A percentile compares a stretch with the other conserved stretches of the same genome.
Conservation (phyloP, 148 eudicot species). For the Chenopodium suecicum region DNA sequence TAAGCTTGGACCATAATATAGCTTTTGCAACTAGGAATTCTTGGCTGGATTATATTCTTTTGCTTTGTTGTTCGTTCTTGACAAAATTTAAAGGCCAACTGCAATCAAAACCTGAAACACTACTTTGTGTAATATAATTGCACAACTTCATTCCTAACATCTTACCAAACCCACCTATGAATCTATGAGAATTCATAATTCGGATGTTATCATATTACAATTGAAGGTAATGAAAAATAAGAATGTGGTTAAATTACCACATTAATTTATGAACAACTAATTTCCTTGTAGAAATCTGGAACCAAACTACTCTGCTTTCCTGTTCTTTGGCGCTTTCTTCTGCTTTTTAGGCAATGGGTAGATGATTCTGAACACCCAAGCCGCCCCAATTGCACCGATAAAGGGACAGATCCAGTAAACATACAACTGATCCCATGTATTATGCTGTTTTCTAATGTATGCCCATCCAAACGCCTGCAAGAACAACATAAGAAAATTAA, state of each 20-base stretch:
- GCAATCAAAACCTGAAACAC: background rate
- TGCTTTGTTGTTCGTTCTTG: too few relatives aligned
- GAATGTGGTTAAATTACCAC: background rate
- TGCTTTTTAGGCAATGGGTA: slow-evolving; percentile 58
- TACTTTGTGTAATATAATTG: background rate
- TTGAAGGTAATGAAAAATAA: background rate
- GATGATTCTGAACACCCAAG: slow-evolving; percentile 58
- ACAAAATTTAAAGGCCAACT: background rate
- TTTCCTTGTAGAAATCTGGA: slow-evolving; percentile 9
- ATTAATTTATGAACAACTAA: slow-evolving; percentile 14
- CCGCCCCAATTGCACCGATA: slow-evolving; percentile 72
- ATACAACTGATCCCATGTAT: slow-evolving; percentile 90
- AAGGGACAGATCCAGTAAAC: slow-evolving; percentile 95
- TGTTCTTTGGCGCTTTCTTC: slow-evolving; percentile 50
- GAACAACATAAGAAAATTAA: slow-evolving; percentile 4
- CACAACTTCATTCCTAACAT: background rate
- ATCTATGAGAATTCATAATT: background rate
- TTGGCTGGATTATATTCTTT: too few relatives aligned
- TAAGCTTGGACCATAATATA: too few relatives aligned
- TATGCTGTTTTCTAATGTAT: slow-evolving; percentile 58
- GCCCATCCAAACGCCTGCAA: slow-evolving; percentile 98
- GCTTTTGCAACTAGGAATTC: too few relatives aligned
- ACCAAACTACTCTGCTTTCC: slow-evolving; percentile 28
- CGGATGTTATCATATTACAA: background rate
- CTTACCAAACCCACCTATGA: background rate